phyloP scores from a whole-genome alignment of 2,329 filamentous ascomycete species.

The Neophaeococcomyces aloes region DNA sequence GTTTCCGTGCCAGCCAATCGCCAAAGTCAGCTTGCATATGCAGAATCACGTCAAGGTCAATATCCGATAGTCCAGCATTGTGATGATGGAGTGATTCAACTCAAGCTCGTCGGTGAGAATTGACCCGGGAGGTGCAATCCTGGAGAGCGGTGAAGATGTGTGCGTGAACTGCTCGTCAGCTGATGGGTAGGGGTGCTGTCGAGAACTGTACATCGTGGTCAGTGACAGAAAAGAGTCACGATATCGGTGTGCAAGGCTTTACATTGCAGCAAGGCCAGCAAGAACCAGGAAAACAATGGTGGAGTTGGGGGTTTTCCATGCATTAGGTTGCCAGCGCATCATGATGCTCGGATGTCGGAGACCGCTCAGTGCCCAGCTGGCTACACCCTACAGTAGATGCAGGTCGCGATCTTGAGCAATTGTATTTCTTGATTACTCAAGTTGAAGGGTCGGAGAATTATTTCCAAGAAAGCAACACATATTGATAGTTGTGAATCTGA shows the following conservation, averaged over 20 bases:
- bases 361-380: not conserved
- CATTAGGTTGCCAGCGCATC: constrained; percentile 9
- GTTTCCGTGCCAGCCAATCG: no score
- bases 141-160: not conserved
- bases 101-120: not conserved
- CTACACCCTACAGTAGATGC: not conserved
- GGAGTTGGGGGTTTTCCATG: not conserved
- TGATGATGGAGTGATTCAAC: not conserved
- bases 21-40: not conserved
- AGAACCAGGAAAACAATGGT: not conserved
- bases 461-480: no score
- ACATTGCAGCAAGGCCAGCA: not conserved
- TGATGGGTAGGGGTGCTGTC: not conserved
- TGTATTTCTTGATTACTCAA: no score
- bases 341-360: not conserved
- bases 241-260: constrained; percentile 5
- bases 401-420: no score
- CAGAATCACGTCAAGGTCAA: not conserved
- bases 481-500: not conserved
- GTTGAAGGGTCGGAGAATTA: no score
- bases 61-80: not conserved
- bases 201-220: not conserved
- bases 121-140: not conserved
- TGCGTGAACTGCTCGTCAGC: constrained; percentile 4
- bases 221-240: constrained; percentile 2